A percentile compares a stretch with the other conserved stretches of the same genome.
Conservation (phyloP, 139 green algal species). For the Volvox africanus region DNA sequence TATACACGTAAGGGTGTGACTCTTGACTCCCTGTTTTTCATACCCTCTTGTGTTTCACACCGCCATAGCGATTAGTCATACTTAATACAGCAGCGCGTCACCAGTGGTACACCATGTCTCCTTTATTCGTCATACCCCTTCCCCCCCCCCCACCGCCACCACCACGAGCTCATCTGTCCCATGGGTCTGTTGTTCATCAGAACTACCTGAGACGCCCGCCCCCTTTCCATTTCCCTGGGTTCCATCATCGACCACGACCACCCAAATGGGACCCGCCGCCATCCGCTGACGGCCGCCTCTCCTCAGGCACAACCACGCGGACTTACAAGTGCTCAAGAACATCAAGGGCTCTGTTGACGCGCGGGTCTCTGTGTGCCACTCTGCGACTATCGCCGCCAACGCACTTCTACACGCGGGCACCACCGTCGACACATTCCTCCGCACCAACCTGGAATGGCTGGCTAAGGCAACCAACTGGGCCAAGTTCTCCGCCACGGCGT, state of each 20-base stretch:
- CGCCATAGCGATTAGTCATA: too few relatives aligned
- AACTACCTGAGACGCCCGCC: background rate
- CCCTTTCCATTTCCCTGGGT: too few relatives aligned
- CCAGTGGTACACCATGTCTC: too few relatives aligned
- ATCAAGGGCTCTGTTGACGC: slow-evolving; percentile 91
- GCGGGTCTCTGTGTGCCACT: slow-evolving; percentile 88
- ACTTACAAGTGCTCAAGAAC: slow-evolving; percentile 92
- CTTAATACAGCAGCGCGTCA: too few relatives aligned
- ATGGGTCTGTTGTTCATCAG: background rate
- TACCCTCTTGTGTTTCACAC: too few relatives aligned
- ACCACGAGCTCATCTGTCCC: too few relatives aligned
- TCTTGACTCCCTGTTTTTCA: too few relatives aligned
- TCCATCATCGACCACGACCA: background rate
- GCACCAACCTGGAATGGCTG: slow-evolving; percentile 98
- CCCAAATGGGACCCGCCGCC: background rate
- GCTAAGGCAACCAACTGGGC: slow-evolving; percentile 98
- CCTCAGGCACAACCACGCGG: slow-evolving; percentile 78
- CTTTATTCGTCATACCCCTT: too few relatives aligned
- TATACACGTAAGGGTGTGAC: too few relatives aligned
- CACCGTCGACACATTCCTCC: slow-evolving; percentile 96
- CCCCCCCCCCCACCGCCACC: background rate
- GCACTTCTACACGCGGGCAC: slow-evolving; percentile 96
- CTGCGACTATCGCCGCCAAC: slow-evolving; percentile 94
- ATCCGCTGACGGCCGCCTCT: background rate
- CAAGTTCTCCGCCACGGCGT: slow-evolving; percentile 98